Evolutionary conservation across 2,329 filamentous ascomycete species (phyloP).

Genomic region (Apiospora malaysiana): DNA sequence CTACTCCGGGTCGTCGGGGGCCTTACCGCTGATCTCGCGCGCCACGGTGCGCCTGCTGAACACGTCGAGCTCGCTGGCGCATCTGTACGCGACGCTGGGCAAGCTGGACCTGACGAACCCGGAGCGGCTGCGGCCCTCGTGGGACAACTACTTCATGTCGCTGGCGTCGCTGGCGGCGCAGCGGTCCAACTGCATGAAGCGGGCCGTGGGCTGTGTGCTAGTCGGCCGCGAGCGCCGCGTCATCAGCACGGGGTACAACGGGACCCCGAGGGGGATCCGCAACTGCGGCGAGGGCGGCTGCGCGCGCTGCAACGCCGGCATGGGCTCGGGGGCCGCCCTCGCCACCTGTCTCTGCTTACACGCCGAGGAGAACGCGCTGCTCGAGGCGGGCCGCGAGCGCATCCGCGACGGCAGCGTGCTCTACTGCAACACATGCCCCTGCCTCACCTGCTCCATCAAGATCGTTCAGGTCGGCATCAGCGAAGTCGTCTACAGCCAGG

Average conservation of each 20-base stretch:
- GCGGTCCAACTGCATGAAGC: slow-evolving; percentile 97
- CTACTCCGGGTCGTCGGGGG: slow-evolving; percentile 69
- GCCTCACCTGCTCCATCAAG: slow-evolving; percentile 97
- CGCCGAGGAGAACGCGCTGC: slow-evolving; percentile 94
- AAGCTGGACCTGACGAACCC: slow-evolving; percentile 79
- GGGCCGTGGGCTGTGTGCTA: slow-evolving; percentile 91
- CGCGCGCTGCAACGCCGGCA: slow-evolving; percentile 80
- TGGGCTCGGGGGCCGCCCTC: slow-evolving; percentile 72
- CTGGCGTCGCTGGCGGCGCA: slow-evolving; percentile 90
- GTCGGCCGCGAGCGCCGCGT: slow-evolving; percentile 82
- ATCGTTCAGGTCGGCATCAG: slow-evolving; percentile 95
- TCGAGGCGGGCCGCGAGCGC: slow-evolving; percentile 91
- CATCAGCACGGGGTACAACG: slow-evolving; percentile 96
- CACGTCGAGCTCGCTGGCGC: slow-evolving; percentile 72
- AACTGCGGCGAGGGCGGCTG: slow-evolving; percentile 97
- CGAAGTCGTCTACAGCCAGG: slow-evolving; percentile 93
- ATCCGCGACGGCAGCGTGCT: slow-evolving; percentile 82
- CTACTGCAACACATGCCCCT: slow-evolving; percentile 97
- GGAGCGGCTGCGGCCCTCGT: slow-evolving; percentile 82
- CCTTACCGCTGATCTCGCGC: slow-evolving; percentile 78
- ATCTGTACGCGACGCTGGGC: slow-evolving; percentile 74
- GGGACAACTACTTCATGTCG: slow-evolving; percentile 99
- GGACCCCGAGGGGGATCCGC: slow-evolving; percentile 84
- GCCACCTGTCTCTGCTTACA: slow-evolving; percentile 95
- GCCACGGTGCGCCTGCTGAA: slow-evolving; percentile 89